Evolutionary conservation across 2,329 filamentous ascomycete genomes (phyloP).

Genomic region (Grosmannia penicillata): DNA sequence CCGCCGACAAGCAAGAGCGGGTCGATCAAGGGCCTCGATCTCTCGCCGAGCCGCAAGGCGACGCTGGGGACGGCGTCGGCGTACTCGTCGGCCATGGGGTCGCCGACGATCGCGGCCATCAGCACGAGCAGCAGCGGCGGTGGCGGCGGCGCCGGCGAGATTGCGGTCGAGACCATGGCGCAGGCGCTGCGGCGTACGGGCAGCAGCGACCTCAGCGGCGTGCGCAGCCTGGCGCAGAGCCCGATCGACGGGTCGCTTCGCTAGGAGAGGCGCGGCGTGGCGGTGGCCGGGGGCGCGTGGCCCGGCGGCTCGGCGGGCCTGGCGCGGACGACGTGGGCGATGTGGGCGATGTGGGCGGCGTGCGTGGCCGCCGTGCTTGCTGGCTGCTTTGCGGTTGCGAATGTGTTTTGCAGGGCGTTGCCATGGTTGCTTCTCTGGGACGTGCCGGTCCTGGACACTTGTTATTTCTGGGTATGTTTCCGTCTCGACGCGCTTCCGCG

Average conservation of each 20-base stretch:
- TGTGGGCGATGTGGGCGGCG: too few relatives aligned
- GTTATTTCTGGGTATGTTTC: too few relatives aligned
- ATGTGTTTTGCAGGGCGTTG: too few relatives aligned
- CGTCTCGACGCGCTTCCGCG: too few relatives aligned
- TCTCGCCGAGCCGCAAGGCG: conserved; percentile 41
- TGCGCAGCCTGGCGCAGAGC: conserved; percentile 42
- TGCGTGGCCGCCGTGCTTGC: too few relatives aligned
- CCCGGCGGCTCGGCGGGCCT: too few relatives aligned
- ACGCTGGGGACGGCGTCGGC: background rate
- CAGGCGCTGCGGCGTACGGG: conserved; percentile 76
- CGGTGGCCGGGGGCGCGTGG: too few relatives aligned
- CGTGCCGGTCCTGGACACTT: too few relatives aligned
- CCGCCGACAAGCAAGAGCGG: conserved; percentile 64
- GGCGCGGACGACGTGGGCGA: too few relatives aligned
- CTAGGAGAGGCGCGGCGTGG: conserved; percentile 1
- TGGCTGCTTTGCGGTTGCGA: too few relatives aligned
- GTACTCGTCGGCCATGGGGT: conserved; percentile 33
- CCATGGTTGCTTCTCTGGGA: too few relatives aligned
- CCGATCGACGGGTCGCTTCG: conserved; percentile 32
- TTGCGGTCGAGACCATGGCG: conserved; percentile 87
- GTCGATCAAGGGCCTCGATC: conserved; percentile 59
- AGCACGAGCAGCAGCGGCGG: conserved; percentile 1
- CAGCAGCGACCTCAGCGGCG: conserved; percentile 57
- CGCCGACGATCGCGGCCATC: conserved; percentile 25
- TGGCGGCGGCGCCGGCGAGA: conserved; percentile 40